Conservation (phyloP, 1,139 yeast genomes). For the Blastobotrys capitulatus region DNA sequence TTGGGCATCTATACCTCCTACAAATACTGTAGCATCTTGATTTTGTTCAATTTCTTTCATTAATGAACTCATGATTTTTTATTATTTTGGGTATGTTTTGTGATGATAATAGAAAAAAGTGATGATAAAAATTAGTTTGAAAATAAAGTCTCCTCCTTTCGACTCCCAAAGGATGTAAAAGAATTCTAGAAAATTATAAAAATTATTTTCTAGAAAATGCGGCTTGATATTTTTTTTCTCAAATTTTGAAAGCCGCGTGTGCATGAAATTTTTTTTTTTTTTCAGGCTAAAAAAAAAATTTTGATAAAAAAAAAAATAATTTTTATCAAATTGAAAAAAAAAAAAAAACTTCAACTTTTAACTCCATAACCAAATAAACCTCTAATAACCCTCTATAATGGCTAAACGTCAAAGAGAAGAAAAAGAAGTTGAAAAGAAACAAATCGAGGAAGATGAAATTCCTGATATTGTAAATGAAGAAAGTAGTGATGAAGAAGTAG, state of each 20-base stretch:
- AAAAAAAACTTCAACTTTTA: no score
- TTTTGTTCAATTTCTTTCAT: conserved; percentile 37
- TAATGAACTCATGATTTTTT: not conserved
- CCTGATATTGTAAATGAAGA: conserved; percentile 15
- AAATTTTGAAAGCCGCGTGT: conserved; percentile 4
- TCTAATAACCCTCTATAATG: not conserved
- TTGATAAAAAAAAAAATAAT: no score
- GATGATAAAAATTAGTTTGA: no score
- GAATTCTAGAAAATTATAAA: no score
- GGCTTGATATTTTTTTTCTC: not conserved
- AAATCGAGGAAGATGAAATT: conserved; percentile 10
- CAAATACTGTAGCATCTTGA: conserved; percentile 64
- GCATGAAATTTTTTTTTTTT: conserved; percentile 4
- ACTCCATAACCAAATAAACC: no score
- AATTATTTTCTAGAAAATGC: no score
- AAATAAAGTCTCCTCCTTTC: no score
- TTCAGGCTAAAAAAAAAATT: not conserved
- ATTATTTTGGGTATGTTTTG: not conserved
- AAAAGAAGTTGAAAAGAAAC: conserved; percentile 11
- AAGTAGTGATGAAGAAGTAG: conserved; percentile 21
- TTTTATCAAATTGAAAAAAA: no score
- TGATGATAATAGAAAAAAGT: no score
- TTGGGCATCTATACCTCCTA: conserved; percentile 76
- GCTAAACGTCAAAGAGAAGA: conserved; percentile 11
- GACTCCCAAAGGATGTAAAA: no score